Evolutionary conservation across 1,139 yeast species (phyloP), one percentile per base, ranked within the genome.

Genomic region (Waltiozyma sp.): DNA sequence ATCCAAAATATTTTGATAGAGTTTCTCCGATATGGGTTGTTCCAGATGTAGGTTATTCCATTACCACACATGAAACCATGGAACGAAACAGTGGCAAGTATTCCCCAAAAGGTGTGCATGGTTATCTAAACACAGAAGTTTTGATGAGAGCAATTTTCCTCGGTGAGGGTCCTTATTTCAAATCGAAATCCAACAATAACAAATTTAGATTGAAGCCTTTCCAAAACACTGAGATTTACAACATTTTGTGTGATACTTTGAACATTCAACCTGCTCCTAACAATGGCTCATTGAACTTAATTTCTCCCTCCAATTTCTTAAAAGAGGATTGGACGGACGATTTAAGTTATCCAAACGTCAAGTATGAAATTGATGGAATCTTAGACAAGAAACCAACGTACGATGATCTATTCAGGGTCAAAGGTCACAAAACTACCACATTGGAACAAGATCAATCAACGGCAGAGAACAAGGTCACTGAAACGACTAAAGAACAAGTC

Each of bases 1-100:
- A 59, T 10, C 72, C 72, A 45, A 56, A 56, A 39, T 83, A 70
- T 55, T 66, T 70, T 45, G 68, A 75, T 41, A 69, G 95, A 46
- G 66, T 86, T 34, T 95, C 96, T 0, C 95, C 95, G 1, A 61
- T 88, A 15, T 86, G 96, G 91, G 61, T 89, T 3, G 66, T 88
- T 2, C 96, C 96, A 0, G 71, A 78, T 28, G 80, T 85, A 6
- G 96, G 96, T 0, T 88, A 83, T 64, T 69, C 84, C 0, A 62
- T 87, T n/a, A 75, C 87, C 1, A 82, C 88, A 2, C 73, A 70
- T 45, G 67, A 70, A 16, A 75, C 73, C 47, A 73, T 78, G 72
- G 68, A 72, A 28, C 67, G 68, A 1, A 69, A 70, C 52, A 61
- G 62, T 31, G 60, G 65, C 42, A 70, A 73, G 23, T 82, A 81